Conservation (phyloP, 768 basidiomycete species). For the Lactifluus pinguis region DNA sequence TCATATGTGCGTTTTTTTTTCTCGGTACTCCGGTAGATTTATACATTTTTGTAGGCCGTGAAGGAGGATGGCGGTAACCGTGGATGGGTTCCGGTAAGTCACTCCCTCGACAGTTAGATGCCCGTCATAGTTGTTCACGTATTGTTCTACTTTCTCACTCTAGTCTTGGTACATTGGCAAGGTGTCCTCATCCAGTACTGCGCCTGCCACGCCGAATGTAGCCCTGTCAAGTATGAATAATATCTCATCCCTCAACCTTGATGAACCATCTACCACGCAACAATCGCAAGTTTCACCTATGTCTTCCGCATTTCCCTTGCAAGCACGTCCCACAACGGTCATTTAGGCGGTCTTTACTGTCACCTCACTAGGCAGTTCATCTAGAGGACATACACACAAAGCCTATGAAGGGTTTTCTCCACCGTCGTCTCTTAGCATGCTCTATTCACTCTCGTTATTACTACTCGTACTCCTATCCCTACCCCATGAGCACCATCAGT, state of each 20-base stretch:
- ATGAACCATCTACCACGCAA: constrained; percentile 29
- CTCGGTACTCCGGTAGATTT: constrained; percentile 5
- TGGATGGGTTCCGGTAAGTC: constrained; percentile 87
- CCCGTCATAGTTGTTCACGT: constrained; percentile 7
- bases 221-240: constrained; percentile 26
- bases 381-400: neutral
- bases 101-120: neutral
- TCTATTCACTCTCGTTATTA: neutral
- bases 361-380: neutral
- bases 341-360: neutral
- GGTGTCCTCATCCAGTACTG: constrained; percentile 39
- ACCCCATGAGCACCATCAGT: neutral
- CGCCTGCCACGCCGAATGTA: constrained; percentile 40
- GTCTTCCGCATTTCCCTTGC: constrained; percentile 71
- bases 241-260: constrained; percentile 18
- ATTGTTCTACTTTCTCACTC: neutral
- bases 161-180: constrained; percentile 96
- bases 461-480: too few species aligned
- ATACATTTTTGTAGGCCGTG: constrained; percentile 52
- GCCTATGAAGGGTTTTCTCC: neutral
- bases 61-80: constrained; percentile 90
- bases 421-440: neutral
- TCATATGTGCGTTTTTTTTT: constrained; percentile 55
- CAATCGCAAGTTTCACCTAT: constrained; percentile 60
- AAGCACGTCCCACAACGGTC: constrained; percentile 22